Base-by-base conservation (phyloP, 768 basidiomycete species). In the Holtermannia corniformis region DNA sequence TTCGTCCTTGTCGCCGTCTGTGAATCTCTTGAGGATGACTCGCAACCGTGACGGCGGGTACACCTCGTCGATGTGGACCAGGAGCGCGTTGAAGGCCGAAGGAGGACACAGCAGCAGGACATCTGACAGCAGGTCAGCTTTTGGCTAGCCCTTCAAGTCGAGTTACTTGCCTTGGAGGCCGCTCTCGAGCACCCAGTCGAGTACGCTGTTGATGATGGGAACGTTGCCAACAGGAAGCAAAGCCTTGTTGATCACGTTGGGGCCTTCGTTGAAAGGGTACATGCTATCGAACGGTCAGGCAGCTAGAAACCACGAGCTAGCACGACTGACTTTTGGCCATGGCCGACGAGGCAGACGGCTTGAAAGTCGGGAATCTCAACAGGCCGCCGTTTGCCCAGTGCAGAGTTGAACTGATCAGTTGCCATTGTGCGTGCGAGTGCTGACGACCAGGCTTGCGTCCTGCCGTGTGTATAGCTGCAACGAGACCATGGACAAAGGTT, bases 311-410 rank as follows among this genome's bases (percentile, higher is more conserved):
- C 19, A 14, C 16, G 20, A 11, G 41, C 21, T 22, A 47, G 25
- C 19, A 32, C 20, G 14, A 68, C 82, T 71, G 73, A 87, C 91
- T 85, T 84, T 63, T 86, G 83, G n/a, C 92, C 92, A 74, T 89
- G 89, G 27, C 92, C 92, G 24, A 88, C 86, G 12, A 95, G 78
- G 23, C 95, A 76, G 19, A 96, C 82, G 0, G 87, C 92, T 48
- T 86, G 80, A 68, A 95, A 95, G 70, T 95, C 92, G 40, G 70
- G 67, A 19, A 52, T 50, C 7, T 63, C 63, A 32, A 57, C 50
- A 5, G 57, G 54, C 24, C 58, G 24, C 3, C 59, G 47, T 37
- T 51, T 63, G 19, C 51, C 40, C 23, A 44, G 26, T 3, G 55
- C 58, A 4, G 50, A 21, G 7, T 26, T 22, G 23, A 49, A 44